These are phyloP conservation scores for Paraconiothyrium brasiliense DNA, from an alignment of 2,329 filamentous ascomycete genomes.

Conservation along the genomic window DNA sequence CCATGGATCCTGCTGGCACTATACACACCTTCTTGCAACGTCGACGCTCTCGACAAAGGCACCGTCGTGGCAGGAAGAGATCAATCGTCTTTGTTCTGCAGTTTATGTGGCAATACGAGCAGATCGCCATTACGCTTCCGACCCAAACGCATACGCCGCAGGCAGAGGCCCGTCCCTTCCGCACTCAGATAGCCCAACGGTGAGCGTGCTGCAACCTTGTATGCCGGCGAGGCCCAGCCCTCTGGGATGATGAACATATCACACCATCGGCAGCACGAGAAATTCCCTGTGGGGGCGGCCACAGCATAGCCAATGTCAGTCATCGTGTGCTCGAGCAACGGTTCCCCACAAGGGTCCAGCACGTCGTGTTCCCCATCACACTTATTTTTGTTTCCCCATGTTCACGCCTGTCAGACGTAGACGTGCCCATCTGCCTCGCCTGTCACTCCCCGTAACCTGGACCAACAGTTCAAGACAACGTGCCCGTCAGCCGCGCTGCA, in stretches of 20 bases:
- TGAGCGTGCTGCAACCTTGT: slow-evolving; percentile 10
- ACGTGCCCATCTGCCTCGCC: slow-evolving; percentile 10
- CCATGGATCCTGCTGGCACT: slow-evolving; percentile 20
- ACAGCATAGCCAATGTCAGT: background rate
- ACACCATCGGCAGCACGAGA: background rate
- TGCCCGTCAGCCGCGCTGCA: slow-evolving; percentile 25
- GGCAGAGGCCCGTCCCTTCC: slow-evolving; percentile 26
- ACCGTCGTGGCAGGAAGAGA: background rate
- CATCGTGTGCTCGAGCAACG: background rate
- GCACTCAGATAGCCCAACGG: slow-evolving; percentile 11
- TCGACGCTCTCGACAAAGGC: background rate
- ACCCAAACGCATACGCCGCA: slow-evolving; percentile 18
- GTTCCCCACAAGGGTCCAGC: slow-evolving; percentile 8
- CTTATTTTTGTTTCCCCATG: slow-evolving; percentile 15
- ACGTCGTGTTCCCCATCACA: slow-evolving; percentile 3
- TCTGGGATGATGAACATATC: background rate
- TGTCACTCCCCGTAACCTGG: slow-evolving; percentile 25
- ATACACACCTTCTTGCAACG: slow-evolving; percentile 14
- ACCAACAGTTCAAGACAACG: slow-evolving; percentile 32
- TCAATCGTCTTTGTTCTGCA: background rate
- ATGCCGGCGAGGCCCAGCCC: background rate
- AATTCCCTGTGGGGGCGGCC: slow-evolving; percentile 1
- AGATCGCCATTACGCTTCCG: background rate
- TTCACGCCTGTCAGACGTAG: slow-evolving; percentile 9
- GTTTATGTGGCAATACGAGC: background rate